Percentiles rank a stretch among this genome's conserved stretches.
These are phyloP conservation scores for Fraxinus quadrangulata DNA, from an alignment of 257 asterid species.

Conservation along the genomic window DNA sequence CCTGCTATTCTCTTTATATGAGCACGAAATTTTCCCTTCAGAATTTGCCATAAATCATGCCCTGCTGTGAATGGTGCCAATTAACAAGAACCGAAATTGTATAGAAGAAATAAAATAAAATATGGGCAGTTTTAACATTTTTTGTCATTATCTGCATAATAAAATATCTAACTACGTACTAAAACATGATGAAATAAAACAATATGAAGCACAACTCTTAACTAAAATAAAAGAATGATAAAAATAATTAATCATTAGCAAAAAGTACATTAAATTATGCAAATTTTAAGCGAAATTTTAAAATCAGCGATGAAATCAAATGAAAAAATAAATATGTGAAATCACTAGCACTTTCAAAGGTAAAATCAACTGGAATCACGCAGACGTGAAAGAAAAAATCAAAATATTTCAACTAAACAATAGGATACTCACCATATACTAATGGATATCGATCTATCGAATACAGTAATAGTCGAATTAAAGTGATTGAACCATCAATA, in stretches of 20 bases:
- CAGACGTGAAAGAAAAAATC: background rate
- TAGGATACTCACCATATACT: background rate
- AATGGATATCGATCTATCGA: background rate
- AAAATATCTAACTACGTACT: background rate
- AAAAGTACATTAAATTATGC: background rate
- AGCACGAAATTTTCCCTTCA: constrained; percentile 37
- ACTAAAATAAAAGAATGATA: background rate
- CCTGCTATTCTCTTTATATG: constrained; percentile 34
- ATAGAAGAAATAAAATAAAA: background rate
- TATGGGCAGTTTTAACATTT: background rate
- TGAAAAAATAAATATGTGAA: background rate
- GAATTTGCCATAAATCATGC: constrained; percentile 33
- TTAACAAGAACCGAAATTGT: background rate
- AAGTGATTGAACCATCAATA: background rate
- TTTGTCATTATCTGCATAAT: background rate
- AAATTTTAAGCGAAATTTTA: background rate
- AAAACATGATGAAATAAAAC: background rate
- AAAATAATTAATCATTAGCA: background rate
- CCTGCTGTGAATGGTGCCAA: constrained; percentile 15
- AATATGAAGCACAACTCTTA: background rate
- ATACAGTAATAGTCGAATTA: background rate
- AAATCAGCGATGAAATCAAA: background rate
- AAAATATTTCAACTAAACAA: background rate
- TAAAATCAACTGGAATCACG: background rate
- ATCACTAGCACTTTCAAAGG: background rate